Conservation (phyloP, 2,329 filamentous ascomycete species). For the Paecilomyces dactylethromorphus region DNA sequence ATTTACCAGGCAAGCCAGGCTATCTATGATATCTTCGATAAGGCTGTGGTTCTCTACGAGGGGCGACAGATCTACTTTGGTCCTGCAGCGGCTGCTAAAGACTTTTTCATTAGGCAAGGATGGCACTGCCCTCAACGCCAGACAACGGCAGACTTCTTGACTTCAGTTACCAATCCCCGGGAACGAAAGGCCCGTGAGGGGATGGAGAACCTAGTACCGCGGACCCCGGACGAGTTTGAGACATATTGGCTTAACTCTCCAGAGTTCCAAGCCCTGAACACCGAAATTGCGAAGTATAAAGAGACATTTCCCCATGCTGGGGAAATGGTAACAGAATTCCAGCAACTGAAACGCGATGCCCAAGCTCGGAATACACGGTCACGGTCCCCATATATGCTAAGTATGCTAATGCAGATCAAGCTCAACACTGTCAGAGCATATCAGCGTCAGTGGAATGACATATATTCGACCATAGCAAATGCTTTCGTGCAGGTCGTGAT, state of each 20-base stretch:
- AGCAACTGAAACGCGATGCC: no score
- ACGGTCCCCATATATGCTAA: slow-evolving; percentile 70
- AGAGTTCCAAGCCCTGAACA: slow-evolving; percentile 34
- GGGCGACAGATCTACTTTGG: no score
- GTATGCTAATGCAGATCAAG: slow-evolving; percentile 56
- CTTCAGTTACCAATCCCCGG: slow-evolving; percentile 54
- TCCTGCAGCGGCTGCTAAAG: slow-evolving; percentile 56
- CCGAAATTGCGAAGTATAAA: slow-evolving; percentile 36
- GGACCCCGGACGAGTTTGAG: slow-evolving; percentile 64
- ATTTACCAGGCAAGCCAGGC: slow-evolving; percentile 49
- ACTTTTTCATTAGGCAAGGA: slow-evolving; percentile 59
- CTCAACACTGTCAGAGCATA: slow-evolving; percentile 77
- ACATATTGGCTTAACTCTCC: slow-evolving; percentile 46
- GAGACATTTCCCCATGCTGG: no score
- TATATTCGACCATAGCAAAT: slow-evolving; percentile 43
- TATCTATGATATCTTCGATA: slow-evolving; percentile 57
- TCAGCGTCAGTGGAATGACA: slow-evolving; percentile 64
- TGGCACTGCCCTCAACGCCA: slow-evolving; percentile 58
- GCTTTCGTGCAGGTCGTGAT: slow-evolving; percentile 46
- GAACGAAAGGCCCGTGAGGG: slow-evolving; percentile 52
- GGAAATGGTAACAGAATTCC: no score
- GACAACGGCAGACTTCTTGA: slow-evolving; percentile 60
- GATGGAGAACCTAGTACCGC: slow-evolving; percentile 56
- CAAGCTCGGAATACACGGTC: no score
- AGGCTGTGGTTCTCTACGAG: slow-evolving; percentile 59